A percentile compares a stretch with the other conserved stretches of the same genome.
Conservation (phyloP, 208 protist genomes). For the Trypanosoma theileri region DNA sequence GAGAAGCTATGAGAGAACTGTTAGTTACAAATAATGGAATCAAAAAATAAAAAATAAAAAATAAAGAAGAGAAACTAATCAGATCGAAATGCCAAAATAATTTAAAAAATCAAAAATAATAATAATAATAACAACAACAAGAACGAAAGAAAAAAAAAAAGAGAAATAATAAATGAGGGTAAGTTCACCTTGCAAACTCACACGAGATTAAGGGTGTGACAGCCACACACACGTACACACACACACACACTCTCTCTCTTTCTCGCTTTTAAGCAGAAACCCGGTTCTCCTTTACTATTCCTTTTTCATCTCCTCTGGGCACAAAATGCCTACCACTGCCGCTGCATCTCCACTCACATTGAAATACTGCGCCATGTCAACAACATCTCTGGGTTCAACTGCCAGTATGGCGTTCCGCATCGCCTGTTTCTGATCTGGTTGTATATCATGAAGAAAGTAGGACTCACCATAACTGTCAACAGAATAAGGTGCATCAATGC, state of each 20-base stretch:
- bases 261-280: neutral
- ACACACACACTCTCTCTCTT: too few relatives aligned
- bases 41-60: neutral
- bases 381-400: constrained; percentile 64
- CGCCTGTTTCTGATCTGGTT: constrained; percentile 62
- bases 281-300: constrained; percentile 9
- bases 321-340: constrained; percentile 21
- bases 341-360: constrained; percentile 11
- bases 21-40: neutral
- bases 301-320: constrained; percentile 14
- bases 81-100: neutral
- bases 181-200: too few relatives aligned
- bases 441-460: constrained; percentile 77
- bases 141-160: too few relatives aligned
- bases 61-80: neutral
- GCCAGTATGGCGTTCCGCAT: constrained; percentile 77
- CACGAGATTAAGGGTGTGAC: too few relatives aligned
- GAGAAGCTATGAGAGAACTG: too few relatives aligned
- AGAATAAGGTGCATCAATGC: constrained; percentile 85
- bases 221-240: too few relatives aligned
- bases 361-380: constrained; percentile 62
- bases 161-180: too few relatives aligned
- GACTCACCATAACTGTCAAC: constrained; percentile 80
- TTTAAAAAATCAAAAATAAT: neutral
- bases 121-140: too few relatives aligned